Conservation (phyloP, 805 yeast species). For the Scheffersomyces stipitis region DNA sequence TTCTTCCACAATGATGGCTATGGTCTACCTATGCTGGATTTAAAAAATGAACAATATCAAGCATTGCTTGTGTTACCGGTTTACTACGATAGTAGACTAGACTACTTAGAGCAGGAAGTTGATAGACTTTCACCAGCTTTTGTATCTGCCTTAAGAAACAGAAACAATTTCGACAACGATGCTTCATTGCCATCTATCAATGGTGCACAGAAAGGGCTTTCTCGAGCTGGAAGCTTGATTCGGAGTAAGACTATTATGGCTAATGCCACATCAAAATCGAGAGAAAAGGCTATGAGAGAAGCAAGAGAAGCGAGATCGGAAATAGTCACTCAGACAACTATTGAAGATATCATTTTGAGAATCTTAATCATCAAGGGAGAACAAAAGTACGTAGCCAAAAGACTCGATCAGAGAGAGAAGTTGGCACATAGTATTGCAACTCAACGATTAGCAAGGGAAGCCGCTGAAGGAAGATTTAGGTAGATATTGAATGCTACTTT, state of each 20-base stretch:
- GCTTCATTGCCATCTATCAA: constrained; percentile 4
- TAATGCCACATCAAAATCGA: constrained; percentile 61
- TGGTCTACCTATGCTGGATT: constrained; percentile 68
- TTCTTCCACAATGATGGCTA: constrained; percentile 81
- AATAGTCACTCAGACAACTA: constrained; percentile 37
- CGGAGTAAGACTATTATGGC: constrained; percentile 70
- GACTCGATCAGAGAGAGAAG: constrained; percentile 62
- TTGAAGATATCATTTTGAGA: constrained; percentile 72
- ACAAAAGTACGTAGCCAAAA: constrained; percentile 52
- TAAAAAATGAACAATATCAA: constrained; percentile 65
- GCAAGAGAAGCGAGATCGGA: constrained; percentile 30
- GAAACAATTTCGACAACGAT: constrained; percentile 41
- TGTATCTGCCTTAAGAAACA: constrained; percentile 47
- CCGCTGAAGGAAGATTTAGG: constrained; percentile 39
- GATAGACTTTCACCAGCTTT: constrained; percentile 58
- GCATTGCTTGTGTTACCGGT: constrained; percentile 61
- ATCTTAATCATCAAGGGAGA: constrained; percentile 68
- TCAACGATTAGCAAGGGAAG: constrained; percentile 49
- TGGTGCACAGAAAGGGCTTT: constrained; percentile 4
- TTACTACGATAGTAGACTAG: constrained; percentile 54
- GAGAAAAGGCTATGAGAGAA: constrained; percentile 36
- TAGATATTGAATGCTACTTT: neutral
- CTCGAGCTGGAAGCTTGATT: constrained; percentile 50
- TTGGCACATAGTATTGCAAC: constrained; percentile 56
- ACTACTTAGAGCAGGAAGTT: constrained; percentile 54